These are phyloP conservation scores for Lanmaoa rubissima DNA, from an alignment of 768 basidiomycete genomes.

Conservation along the genomic window DNA sequence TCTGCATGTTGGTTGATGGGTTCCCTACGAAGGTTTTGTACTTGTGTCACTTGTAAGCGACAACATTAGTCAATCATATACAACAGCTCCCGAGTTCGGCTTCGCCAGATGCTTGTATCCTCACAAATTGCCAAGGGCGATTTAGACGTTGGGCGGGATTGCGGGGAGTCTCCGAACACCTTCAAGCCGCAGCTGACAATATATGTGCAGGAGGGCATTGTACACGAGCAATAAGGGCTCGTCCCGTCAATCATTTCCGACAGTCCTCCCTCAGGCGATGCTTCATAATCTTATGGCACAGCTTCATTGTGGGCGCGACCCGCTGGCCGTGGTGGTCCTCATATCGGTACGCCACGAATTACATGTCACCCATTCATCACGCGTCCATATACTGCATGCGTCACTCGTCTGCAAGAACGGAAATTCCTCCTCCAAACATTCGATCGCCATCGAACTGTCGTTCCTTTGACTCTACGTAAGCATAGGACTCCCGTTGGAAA, in stretches of 20 bases:
- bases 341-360: not conserved
- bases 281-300: conserved; percentile 1
- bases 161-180: not conserved
- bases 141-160: not conserved
- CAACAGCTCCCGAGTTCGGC: not conserved
- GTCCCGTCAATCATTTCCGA: not conserved
- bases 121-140: not conserved
- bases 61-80: not conserved
- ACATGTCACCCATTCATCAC: not conserved
- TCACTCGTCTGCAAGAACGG: not conserved
- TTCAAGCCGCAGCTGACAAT: not conserved
- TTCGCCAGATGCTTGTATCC: not conserved
- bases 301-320: conserved; percentile 5
- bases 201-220: not conserved
- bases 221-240: not conserved
- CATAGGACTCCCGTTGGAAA: not conserved
- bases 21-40: not conserved
- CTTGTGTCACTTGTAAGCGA: conserved; percentile 2
- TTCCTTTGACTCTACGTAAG: not conserved
- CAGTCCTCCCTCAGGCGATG: not conserved
- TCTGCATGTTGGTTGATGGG: not conserved
- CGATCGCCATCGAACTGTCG: not conserved
- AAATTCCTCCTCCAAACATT: not conserved
- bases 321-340: not conserved
- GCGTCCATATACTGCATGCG: not conserved